A percentile compares a stretch with the other conserved stretches of the same genome.
phyloP scores from a whole-genome alignment of 2,329 filamentous ascomycete genomes.

The Sclerotinia minor region DNA sequence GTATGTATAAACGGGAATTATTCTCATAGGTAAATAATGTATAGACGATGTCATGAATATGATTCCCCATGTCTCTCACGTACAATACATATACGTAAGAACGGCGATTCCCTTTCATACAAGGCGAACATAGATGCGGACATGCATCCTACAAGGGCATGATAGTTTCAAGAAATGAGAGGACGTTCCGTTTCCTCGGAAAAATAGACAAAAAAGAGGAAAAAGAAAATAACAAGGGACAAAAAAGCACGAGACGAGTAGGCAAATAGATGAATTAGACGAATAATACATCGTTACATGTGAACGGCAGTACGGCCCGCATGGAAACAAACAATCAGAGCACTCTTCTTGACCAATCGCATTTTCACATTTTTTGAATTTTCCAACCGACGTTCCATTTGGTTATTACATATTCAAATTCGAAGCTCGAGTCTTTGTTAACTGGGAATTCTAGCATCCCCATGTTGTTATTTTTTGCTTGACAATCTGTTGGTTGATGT shows the following conservation, averaged over 20 bases:
- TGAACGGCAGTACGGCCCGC: conserved; percentile 14
- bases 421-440: neutral
- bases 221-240: neutral
- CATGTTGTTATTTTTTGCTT: neutral
- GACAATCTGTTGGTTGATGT: conserved; percentile 5
- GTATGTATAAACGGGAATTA: conserved; percentile 5
- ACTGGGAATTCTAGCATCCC: neutral
- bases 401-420: neutral
- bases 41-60: conserved; percentile 1
- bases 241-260: conserved; percentile 11
- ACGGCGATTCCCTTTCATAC: conserved; percentile 2
- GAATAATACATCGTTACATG: neutral
- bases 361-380: neutral
- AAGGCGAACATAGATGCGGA: neutral
- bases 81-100: neutral
- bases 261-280: neutral
- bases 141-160: neutral
- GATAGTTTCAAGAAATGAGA: conserved; percentile 5
- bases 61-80: conserved; percentile 8
- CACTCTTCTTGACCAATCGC: neutral
- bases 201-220: neutral
- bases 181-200: conserved; percentile 21
- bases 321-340: conserved; percentile 4
- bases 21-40: neutral
- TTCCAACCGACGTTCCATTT: neutral